Base-by-base conservation (phyloP, 352 stramenopile genomes). In the Globisporangium rhizosaccharum region DNA sequence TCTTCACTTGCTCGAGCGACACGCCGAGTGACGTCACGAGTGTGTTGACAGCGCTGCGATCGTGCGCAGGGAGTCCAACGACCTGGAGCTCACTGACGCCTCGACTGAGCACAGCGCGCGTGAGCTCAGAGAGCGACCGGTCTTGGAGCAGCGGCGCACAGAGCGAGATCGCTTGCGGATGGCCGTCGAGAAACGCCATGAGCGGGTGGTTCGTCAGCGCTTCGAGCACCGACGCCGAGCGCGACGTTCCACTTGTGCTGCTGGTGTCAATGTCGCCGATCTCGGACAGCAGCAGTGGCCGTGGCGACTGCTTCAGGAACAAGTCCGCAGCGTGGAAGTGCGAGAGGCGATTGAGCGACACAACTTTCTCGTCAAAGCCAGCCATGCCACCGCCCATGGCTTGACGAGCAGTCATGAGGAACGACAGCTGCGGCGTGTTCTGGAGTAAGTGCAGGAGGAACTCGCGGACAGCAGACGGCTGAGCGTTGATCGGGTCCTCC, bases 301-400 rank as follows among this genome's bases (percentile, higher is more conserved):
- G 79, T 9, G 83, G 83, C 0, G 83, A 82, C 57, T 90, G 88
- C 64, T 88, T 87, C 6, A 92, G 68, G 47, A 92, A 92, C 37
- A 92, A 57, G 61, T 90, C 80, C 8, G 78, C 79, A 0, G 83
- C 83, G 41, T 90, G 80, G 56, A 72, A 87, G 26, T 85, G 71
- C 18, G 83, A 87, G 3, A 92, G 61, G 1, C 83, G 80, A 54
- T 90, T 87, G 18, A 92, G 64, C 14, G 78, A 86, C 10, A 92
- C 68, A n/a, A 90, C 80, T 53, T 92, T 92, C 46, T 92, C 83
- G 48, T 90, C 83, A 26, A 90, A 88, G 4, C 81, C 78, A 2
- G 73, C 73, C 18, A 90, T 82, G 9, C 78, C 80, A 12, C 80
- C 78, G 17, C 79, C 78, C 71, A 92, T 86, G 5, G 80, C 78